Percentiles rank a stretch among this genome's conserved stretches.
Evolutionary conservation across 257 asterid genomes (phyloP).

Genomic region (Lithospermum erythrorhizon): DNA sequence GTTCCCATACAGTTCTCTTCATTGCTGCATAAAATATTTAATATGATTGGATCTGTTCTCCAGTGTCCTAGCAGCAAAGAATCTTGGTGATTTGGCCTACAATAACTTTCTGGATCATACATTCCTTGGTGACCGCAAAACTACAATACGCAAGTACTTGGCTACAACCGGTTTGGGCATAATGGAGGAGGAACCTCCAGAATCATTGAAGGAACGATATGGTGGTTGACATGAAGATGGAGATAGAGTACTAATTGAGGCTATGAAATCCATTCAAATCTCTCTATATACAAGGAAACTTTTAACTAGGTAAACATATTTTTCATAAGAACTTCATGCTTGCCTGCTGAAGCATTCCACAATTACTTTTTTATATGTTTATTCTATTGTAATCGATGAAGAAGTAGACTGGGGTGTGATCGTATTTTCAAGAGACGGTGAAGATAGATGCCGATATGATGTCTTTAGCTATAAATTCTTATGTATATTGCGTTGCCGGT

Average conservation of each 20-base stretch:
- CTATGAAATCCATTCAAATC: not conserved
- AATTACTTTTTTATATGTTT: not conserved
- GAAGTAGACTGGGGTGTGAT: too few species aligned
- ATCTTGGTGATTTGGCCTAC: conserved; percentile 52
- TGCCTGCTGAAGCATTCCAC: not conserved
- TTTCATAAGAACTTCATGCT: not conserved
- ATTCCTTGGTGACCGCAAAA: conserved; percentile 75
- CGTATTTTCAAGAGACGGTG: too few species aligned
- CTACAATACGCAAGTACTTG: conserved; percentile 71
- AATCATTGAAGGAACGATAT: conserved; percentile 50
- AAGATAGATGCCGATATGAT: not conserved
- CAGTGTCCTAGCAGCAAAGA: conserved; percentile 90
- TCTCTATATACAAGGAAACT: not conserved
- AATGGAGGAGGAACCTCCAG: conserved; percentile 92
- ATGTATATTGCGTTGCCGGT: too few species aligned
- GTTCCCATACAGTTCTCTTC: not conserved
- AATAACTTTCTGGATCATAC: conserved; percentile 82
- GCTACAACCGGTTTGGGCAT: conserved; percentile 57
- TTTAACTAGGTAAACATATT: too few species aligned
- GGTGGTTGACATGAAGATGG: conserved; percentile 43
- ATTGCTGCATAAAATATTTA: not conserved
- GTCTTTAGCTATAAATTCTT: not conserved
- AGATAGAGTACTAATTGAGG: not conserved
- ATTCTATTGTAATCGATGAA: not conserved
- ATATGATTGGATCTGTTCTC: conserved; percentile 6